phyloP scores from a whole-genome alignment of 495 filamentous ascomycete genomes.

The Penicillium cinerascens region DNA sequence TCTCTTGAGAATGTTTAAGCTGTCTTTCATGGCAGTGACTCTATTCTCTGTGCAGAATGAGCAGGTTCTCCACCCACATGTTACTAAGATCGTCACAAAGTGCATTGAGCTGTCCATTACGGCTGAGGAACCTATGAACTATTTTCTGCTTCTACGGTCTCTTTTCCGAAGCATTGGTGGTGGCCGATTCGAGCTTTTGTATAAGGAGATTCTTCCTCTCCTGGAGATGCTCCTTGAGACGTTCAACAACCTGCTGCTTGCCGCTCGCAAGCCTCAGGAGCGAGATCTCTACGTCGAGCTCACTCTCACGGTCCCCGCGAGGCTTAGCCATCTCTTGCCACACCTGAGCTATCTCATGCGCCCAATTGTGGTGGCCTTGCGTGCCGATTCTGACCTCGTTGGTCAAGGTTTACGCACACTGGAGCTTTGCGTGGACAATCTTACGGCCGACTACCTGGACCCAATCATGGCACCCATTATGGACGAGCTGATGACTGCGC shows the following conservation, averaged over 20 bases:
- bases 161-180: slow-evolving; percentile 96
- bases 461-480: slow-evolving; percentile 99
- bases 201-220: slow-evolving; percentile 95
- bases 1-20: slow-evolving; percentile 90
- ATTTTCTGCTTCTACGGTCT: slow-evolving; percentile 88
- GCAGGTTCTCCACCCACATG: slow-evolving; percentile 89
- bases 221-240: slow-evolving; percentile 97
- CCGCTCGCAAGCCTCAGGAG: slow-evolving; percentile 83
- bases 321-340: slow-evolving; percentile 92
- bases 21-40: slow-evolving; percentile 99
- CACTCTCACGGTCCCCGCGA: slow-evolving; percentile 90
- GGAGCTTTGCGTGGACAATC: slow-evolving; percentile 95
- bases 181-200: slow-evolving; percentile 93
- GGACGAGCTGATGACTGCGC: slow-evolving; percentile 93
- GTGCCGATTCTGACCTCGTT: slow-evolving; percentile 88
- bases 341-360: slow-evolving; percentile 97
- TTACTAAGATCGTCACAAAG: slow-evolving; percentile 92
- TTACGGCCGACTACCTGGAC: slow-evolving; percentile 96
- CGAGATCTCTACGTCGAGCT: slow-evolving; percentile 96
- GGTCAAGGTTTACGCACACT: slow-evolving; percentile 91
- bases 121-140: slow-evolving; percentile 97
- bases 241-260: slow-evolving; percentile 85
- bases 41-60: slow-evolving; percentile 94
- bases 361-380: slow-evolving; percentile 88
- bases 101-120: slow-evolving; percentile 94